Conservation (phyloP, 441 rosid genomes). For the Populus tomentosa region DNA sequence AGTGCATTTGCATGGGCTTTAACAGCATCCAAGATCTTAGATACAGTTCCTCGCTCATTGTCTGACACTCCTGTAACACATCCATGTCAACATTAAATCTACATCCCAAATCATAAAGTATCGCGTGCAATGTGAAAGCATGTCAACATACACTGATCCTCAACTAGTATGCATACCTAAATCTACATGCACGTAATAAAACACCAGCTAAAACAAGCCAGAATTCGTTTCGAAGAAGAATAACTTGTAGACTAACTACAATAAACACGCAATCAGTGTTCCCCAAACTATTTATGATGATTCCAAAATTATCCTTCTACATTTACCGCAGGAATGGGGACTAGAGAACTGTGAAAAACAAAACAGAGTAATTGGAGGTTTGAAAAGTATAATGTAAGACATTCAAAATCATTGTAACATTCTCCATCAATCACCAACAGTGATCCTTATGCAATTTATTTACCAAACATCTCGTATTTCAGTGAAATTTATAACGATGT, state of each 20-base stretch:
- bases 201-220: background rate
- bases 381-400: too few relatives aligned
- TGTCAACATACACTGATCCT: background rate
- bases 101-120: background rate
- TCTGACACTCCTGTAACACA: conserved; percentile 58
- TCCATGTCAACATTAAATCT: background rate
- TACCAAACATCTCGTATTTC: background rate
- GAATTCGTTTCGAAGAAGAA: background rate
- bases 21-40: conserved; percentile 52
- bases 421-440: background rate
- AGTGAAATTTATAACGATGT: background rate
- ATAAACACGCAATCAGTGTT: background rate
- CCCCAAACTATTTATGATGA: background rate
- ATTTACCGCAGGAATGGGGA: background rate
- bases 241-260: background rate
- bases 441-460: background rate
- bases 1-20: conserved; percentile 46
- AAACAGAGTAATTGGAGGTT: background rate
- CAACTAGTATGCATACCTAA: background rate
- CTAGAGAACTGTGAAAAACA: background rate
- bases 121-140: background rate
- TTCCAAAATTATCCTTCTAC: background rate
- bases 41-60: conserved; percentile 51
- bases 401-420: background rate
- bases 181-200: background rate